Conservation (phyloP, 192 early-diverging fungal genomes). For the Mortierella claussenii region DNA sequence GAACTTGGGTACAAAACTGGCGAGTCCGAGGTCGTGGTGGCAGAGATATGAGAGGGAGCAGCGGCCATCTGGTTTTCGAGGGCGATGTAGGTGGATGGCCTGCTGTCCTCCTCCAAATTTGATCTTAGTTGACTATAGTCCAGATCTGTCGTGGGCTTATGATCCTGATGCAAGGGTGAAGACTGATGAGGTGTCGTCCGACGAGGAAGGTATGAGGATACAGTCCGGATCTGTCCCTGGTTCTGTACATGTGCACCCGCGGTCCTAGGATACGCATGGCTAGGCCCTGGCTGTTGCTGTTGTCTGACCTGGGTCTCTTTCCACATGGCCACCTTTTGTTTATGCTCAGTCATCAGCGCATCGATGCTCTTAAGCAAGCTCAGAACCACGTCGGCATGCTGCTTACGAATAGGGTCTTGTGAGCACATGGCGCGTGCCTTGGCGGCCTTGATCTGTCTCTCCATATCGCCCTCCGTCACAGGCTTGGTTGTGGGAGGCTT, state of each 20-base stretch:
- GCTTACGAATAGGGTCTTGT: constrained; percentile 32
- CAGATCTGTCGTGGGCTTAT: neutral
- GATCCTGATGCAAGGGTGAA: constrained; percentile 35
- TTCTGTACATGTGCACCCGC: constrained; percentile 28
- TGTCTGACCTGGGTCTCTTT: constrained; percentile 8
- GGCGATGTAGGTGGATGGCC: neutral
- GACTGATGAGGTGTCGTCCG: constrained; percentile 27
- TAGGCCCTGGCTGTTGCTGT: neutral
- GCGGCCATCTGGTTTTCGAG: neutral
- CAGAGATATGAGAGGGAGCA: neutral
- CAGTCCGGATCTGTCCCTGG: constrained; percentile 47
- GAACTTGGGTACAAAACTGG: constrained; percentile 34
- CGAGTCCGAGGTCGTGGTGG: constrained; percentile 11
- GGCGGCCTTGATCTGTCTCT: constrained; percentile 35
- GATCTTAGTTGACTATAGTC: constrained; percentile 34
- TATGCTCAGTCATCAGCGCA: constrained; percentile 25
- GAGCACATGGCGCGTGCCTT: constrained; percentile 40
- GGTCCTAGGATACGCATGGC: constrained; percentile 12
- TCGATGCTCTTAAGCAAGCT: constrained; percentile 41
- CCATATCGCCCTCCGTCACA: constrained; percentile 30
- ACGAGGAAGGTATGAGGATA: constrained; percentile 42
- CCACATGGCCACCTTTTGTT: constrained; percentile 27
- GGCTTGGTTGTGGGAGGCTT: constrained; percentile 26
- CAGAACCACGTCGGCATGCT: constrained; percentile 41
- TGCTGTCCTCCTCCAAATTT: constrained; percentile 6